Evolutionary conservation across 2,329 filamentous ascomycete genomes (phyloP).

Genomic region (Botrytis deweyae): DNA sequence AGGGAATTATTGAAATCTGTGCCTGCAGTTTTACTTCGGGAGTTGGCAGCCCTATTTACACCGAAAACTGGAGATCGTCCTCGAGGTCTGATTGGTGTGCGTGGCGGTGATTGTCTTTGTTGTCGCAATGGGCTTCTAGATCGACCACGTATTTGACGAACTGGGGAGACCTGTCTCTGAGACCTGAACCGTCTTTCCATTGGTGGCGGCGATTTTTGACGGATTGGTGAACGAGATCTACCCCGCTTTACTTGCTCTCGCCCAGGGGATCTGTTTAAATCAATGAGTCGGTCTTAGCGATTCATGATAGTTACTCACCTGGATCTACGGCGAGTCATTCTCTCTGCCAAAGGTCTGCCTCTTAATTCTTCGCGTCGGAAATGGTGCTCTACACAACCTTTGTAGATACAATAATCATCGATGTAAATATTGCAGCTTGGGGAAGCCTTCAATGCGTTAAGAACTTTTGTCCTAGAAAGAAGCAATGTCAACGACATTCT

Average conservation of each 20-base stretch:
- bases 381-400: constrained; percentile 26
- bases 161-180: constrained; percentile 14
- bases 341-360: constrained; percentile 24
- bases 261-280: constrained; percentile 11
- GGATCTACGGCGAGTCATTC: constrained; percentile 21
- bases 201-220: constrained; percentile 21
- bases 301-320: not conserved
- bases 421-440: constrained; percentile 31
- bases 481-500: not conserved
- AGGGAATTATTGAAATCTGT: not conserved
- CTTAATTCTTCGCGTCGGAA: constrained; percentile 22
- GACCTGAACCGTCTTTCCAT: not conserved
- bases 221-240: constrained; percentile 13
- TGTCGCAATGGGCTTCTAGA: constrained; percentile 11
- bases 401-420: constrained; percentile 31
- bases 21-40: not conserved
- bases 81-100: not conserved
- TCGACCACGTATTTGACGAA: constrained; percentile 3
- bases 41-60: not conserved
- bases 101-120: constrained; percentile 9
- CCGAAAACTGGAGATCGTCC: constrained; percentile 15
- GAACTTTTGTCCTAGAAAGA: constrained; percentile 24
- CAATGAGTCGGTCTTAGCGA: not conserved
- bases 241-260: constrained; percentile 5
- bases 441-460: constrained; percentile 30